Conservation (phyloP, 768 basidiomycete genomes). For the Calocybe cyanea region DNA sequence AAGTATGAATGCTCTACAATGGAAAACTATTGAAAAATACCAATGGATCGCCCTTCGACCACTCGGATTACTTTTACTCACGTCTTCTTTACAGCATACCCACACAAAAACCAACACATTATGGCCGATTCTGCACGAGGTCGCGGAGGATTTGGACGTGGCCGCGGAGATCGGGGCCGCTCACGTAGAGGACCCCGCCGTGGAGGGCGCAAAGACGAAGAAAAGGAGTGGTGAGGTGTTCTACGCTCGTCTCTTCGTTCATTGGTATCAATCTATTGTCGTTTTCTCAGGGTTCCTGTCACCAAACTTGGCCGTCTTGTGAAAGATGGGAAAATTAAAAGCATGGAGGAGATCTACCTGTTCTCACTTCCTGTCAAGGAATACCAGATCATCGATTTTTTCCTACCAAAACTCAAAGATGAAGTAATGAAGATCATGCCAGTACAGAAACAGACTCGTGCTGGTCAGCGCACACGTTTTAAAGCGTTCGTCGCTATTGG, state of each 20-base stretch:
- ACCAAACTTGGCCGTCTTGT: constrained; percentile 99
- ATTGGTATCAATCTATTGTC: constrained; percentile 5
- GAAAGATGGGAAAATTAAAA: constrained; percentile 99
- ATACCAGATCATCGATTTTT: constrained; percentile 98
- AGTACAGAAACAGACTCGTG: constrained; percentile 99
- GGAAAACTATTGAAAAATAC: constrained; percentile 5
- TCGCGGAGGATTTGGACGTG: constrained; percentile 78
- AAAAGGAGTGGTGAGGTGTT: constrained; percentile 91
- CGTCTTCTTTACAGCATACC: constrained; percentile 15
- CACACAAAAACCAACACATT: constrained; percentile 25
- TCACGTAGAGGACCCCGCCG: constrained; percentile 89
- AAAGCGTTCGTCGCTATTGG: constrained; percentile 99
- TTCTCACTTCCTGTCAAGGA: constrained; percentile 99
- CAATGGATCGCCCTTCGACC: constrained; percentile 44
- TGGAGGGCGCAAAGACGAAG: constrained; percentile 98
- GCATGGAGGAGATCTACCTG: constrained; percentile 99
- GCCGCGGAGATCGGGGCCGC: constrained; percentile 88
- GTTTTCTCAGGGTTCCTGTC: constrained; percentile 78
- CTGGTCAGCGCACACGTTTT: constrained; percentile 99
- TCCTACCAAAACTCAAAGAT: constrained; percentile 99
- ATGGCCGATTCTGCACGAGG: constrained; percentile 83
- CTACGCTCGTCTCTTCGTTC: not conserved
- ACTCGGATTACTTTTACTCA: constrained; percentile 40
- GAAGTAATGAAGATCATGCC: constrained; percentile 99
- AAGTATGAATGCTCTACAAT: constrained; percentile 10